Conservation (phyloP, 2,329 filamentous ascomycete species). For the Claviceps spartinae region DNA sequence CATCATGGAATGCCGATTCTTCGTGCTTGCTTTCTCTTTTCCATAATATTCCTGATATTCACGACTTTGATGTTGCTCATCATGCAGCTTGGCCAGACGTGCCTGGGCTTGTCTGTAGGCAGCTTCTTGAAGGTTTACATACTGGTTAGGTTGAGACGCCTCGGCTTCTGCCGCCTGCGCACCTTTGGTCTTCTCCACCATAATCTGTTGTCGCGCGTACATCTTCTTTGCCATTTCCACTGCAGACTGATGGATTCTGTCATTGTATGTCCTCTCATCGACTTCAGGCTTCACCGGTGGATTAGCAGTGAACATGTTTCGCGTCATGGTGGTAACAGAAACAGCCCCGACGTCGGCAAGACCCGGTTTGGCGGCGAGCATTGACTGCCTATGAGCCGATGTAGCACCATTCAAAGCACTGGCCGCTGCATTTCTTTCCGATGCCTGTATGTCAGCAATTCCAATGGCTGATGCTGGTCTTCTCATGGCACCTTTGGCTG, state of each 20-base stretch:
- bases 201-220: constrained; percentile 57
- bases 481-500: constrained; percentile 62
- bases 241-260: constrained; percentile 67
- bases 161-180: constrained; percentile 20
- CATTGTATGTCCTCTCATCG: constrained; percentile 59
- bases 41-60: constrained; percentile 70
- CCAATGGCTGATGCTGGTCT: constrained; percentile 8
- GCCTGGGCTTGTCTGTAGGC: constrained; percentile 79
- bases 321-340: constrained; percentile 52
- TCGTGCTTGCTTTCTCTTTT: constrained; percentile 22
- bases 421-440: constrained; percentile 33
- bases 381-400: constrained; percentile 44
- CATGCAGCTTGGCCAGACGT: constrained; percentile 65
- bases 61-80: constrained; percentile 48
- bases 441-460: constrained; percentile 4
- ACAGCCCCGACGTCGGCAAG: constrained; percentile 51
- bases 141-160: constrained; percentile 34
- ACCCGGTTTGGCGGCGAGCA: constrained; percentile 26
- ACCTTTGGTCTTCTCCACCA: constrained; percentile 36
- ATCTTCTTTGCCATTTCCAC: constrained; percentile 83
- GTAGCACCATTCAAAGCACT: constrained; percentile 65
- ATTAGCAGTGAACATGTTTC: constrained; percentile 64
- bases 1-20: constrained; percentile 35
- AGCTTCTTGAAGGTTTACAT: constrained; percentile 64
- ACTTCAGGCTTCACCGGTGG: constrained; percentile 59